Base-by-base conservation (phyloP, 202 grass and related monocot species). In the Cymbopogon flexuosus region DNA sequence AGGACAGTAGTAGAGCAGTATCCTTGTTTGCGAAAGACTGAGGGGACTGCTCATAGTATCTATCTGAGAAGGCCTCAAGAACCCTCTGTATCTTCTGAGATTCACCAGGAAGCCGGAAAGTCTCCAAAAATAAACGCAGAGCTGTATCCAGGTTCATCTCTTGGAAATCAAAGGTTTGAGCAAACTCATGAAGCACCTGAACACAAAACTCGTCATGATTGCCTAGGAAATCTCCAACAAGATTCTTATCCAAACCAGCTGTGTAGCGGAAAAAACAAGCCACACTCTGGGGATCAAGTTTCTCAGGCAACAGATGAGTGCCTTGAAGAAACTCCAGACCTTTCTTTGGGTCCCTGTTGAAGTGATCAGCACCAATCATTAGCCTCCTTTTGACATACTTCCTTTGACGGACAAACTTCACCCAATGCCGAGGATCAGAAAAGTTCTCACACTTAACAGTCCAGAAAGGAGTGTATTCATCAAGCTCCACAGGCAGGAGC, bases 191-290 rank as follows among this genome's bases (percentile, higher is more conserved):
- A 70, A 99, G 92, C 36, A 99, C 96, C 84, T 99, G 96, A 79
- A 99, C 96, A 78, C 96, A 99, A 89, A 99, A 99, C 71, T 99
- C 96, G 5, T 99, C 96, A 86, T 99, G 96, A 86, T 99, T 99
- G 3, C 96, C 96, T 31, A 99, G 86, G 90, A 99, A 99, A 59
- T 99, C 96, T 43, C 96, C 96, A 8, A 99, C 96, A 83, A 99
- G 93, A 79, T 99, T 99, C 82, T 99, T 99, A 78, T 99, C 96
- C 79, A 99, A 83, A 29, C 96, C 96, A 77, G 93, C 96, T 0
- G 96, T 99, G 75, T 91, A 99, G 80, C 96, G 90, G 85, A 99
- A 99, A 79, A 99, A 96, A 81, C 96, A 99, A 85, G 96, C 96
- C 70, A 99, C 96, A 82, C 96, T 99, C 83, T 96, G 96, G 8